These are phyloP conservation scores for Marchantia polymorpha DNA, from an alignment of 225 moss, liverwort and hornwort species.

Conservation along the genomic window DNA sequence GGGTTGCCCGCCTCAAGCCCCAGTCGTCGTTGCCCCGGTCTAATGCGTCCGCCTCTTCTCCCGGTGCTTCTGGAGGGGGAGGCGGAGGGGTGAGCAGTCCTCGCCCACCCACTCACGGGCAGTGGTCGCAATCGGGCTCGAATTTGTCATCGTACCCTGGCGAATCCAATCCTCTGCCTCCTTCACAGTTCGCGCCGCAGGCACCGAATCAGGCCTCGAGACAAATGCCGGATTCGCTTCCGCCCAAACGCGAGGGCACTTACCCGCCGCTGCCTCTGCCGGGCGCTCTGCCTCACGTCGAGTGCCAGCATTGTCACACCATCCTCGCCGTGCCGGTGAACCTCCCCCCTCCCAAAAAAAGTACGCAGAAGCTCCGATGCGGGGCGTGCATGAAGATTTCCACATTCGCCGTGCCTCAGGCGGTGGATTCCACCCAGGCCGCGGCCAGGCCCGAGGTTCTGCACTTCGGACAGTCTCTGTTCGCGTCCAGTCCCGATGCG, in stretches of 20 bases:
- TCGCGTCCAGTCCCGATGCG: constrained; percentile 43
- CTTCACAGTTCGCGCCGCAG: too few relatives aligned
- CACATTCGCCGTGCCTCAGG: constrained; percentile 43
- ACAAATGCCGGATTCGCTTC: constrained; percentile 35
- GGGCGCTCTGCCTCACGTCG: constrained; percentile 64
- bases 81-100: neutral
- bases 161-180: neutral
- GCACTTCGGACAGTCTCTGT: constrained; percentile 16
- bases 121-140: constrained; percentile 17
- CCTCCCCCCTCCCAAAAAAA: constrained; percentile 55
- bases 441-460: constrained; percentile 13
- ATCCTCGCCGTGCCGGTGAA: constrained; percentile 62
- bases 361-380: constrained; percentile 74
- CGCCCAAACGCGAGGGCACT: constrained; percentile 39
- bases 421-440: constrained; percentile 26
- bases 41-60: neutral
- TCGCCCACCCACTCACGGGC: constrained; percentile 10
- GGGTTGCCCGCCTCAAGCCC: constrained; percentile 22
- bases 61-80: constrained; percentile 4
- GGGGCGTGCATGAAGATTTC: constrained; percentile 75
- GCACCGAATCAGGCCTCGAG: constrained; percentile 3
- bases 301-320: constrained; percentile 74
- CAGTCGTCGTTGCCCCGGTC: neutral
- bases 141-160: too few relatives aligned
- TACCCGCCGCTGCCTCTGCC: constrained; percentile 69